phyloP scores from a whole-genome alignment of 345 rosid species.

The Microthlaspi erraticum region DNA sequence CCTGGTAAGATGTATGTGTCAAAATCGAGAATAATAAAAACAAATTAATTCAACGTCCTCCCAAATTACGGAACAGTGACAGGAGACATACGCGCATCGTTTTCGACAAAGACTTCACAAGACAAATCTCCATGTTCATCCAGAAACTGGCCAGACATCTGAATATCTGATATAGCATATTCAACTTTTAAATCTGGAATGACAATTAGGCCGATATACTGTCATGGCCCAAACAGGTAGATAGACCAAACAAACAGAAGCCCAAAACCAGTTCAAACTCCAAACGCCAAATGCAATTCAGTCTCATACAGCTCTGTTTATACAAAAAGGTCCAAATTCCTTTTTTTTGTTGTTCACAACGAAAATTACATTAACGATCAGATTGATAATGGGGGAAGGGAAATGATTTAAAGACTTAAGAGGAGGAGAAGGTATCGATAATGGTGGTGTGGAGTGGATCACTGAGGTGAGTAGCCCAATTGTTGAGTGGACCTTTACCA shows the following conservation, averaged over 20 bases:
- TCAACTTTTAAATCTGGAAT: not conserved
- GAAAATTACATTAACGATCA: conserved; percentile 14
- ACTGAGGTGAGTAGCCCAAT: conserved; percentile 97
- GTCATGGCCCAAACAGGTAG: conserved; percentile 4
- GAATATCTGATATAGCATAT: too few species aligned
- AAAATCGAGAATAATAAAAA: not conserved
- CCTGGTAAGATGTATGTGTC: conserved; percentile 1
- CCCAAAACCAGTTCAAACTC: conserved; percentile 11
- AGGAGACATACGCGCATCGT: not conserved
- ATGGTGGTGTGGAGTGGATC: conserved; percentile 99
- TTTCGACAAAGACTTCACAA: conserved; percentile 10
- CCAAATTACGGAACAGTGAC: conserved; percentile 35
- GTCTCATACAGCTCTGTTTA: conserved; percentile 16
- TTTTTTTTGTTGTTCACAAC: not conserved
- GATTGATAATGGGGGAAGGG: not conserved
- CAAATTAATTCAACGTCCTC: conserved; percentile 6
- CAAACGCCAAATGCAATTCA: conserved; percentile 11
- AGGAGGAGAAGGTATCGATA: conserved; percentile 74
- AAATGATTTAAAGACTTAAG: conserved; percentile 5
- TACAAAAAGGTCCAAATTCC: not conserved
- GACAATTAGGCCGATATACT: not conserved
- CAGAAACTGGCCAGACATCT: not conserved
- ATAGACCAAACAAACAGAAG: not conserved
- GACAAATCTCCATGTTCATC: conserved; percentile 21
- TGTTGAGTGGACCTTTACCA: conserved; percentile 92